phyloP scores from a whole-genome alignment of 768 basidiomycete species.

The Psilocybe tampanensis region DNA sequence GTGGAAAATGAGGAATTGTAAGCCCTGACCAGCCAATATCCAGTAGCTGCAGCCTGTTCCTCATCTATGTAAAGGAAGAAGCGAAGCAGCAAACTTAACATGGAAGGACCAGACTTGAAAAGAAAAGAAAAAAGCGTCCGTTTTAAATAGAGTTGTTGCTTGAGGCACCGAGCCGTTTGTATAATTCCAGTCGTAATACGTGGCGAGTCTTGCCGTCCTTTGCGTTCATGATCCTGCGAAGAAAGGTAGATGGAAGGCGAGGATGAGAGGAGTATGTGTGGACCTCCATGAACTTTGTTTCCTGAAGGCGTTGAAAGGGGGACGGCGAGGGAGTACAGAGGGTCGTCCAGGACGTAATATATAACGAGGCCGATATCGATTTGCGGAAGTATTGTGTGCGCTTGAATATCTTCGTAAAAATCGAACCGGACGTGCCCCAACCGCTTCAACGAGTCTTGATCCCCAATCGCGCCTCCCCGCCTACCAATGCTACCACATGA shows the following conservation, averaged over 20 bases:
- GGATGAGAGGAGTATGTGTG: slow-evolving; percentile 3
- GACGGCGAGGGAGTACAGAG: slow-evolving; percentile 13
- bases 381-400: slow-evolving; percentile 19
- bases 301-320: slow-evolving; percentile 16
- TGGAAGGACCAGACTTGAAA: slow-evolving; percentile 10
- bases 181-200: slow-evolving; percentile 24
- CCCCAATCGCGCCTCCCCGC: slow-evolving; percentile 21
- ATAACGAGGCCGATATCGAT: slow-evolving; percentile 28
- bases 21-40: slow-evolving; percentile 23
- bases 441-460: slow-evolving; percentile 31
- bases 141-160: slow-evolving; percentile 45
- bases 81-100: slow-evolving; percentile 6
- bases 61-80: slow-evolving; percentile 10
- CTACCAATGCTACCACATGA: slow-evolving; percentile 13
- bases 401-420: slow-evolving; percentile 12
- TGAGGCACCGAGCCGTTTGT: slow-evolving; percentile 24
- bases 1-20: slow-evolving; percentile 16
- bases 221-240: slow-evolving; percentile 12
- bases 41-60: slow-evolving; percentile 1
- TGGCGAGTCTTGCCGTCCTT: slow-evolving; percentile 17
- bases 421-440: slow-evolving; percentile 46
- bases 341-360: slow-evolving; percentile 18
- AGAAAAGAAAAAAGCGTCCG: slow-evolving; percentile 74
- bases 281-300: slow-evolving; percentile 11
- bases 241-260: slow-evolving; percentile 14